Conservation (phyloP, 164 flowering plant genomes). For the Pachysandra terminalis region DNA sequence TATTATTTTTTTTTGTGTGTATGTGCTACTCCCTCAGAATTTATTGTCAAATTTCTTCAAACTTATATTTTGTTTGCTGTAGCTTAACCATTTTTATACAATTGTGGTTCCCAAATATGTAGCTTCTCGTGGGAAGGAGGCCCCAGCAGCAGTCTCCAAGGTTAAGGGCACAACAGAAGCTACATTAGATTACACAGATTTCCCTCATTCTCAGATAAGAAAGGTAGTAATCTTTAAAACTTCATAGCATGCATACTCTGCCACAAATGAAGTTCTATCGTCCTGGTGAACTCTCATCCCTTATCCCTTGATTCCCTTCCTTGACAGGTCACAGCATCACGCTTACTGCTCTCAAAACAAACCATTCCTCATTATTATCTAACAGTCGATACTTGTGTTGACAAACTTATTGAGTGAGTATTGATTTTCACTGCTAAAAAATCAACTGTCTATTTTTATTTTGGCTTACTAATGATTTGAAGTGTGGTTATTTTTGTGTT, state of each 20-base stretch:
- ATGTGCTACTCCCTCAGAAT: too few species aligned
- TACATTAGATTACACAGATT: conserved; percentile 60
- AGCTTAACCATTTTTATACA: not conserved
- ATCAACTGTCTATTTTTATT: not conserved
- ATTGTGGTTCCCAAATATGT: conserved; percentile 2
- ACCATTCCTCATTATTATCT: conserved; percentile 96
- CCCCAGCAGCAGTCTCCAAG: conserved; percentile 37
- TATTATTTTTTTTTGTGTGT: too few species aligned
- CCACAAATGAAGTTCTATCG: conserved; percentile 1
- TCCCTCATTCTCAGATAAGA: conserved; percentile 87
- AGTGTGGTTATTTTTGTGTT: conserved; percentile 9
- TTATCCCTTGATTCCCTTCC: not conserved
- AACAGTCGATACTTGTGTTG: conserved; percentile 83
- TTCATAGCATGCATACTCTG: not conserved
- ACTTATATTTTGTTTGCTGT: not conserved
- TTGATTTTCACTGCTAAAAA: conserved; percentile 7
- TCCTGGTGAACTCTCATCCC: not conserved
- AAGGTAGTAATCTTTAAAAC: conserved; percentile 48
- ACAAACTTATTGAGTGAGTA: conserved; percentile 88
- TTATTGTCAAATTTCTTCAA: not conserved
- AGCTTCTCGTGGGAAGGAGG: conserved; percentile 73
- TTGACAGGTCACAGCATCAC: conserved; percentile 84
- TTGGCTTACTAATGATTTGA: not conserved
- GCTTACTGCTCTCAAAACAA: conserved; percentile 84
- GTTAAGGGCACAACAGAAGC: conserved; percentile 29